Evolutionary conservation across 352 stramenopile species (phyloP).

Genomic region (Phytophthora sansomeana): DNA sequence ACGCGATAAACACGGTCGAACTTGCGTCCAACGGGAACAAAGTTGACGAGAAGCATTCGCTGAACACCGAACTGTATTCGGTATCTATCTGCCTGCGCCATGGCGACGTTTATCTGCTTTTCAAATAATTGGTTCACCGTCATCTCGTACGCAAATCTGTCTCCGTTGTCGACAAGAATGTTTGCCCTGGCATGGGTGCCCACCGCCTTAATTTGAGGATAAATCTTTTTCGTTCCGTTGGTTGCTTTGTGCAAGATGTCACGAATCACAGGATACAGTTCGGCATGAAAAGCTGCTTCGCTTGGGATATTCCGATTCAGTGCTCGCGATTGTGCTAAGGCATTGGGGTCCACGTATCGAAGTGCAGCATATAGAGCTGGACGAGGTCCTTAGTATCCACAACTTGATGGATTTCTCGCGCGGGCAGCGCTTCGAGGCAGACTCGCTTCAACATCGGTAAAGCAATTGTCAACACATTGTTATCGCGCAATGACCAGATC

Average conservation of each 20-base stretch:
- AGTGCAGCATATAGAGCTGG: conserved; percentile 1
- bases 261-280: background rate
- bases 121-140: background rate
- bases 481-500: background rate
- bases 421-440: background rate
- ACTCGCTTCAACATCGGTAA: conserved; percentile 11
- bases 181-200: background rate
- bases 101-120: conserved; percentile 5
- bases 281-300: conserved; percentile 8
- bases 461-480: background rate
- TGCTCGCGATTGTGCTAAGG: background rate
- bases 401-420: conserved; percentile 1
- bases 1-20: conserved; percentile 13
- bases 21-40: conserved; percentile 9
- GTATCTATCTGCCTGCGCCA: conserved; percentile 3
- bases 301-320: background rate
- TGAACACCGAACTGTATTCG: conserved; percentile 1
- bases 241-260: background rate
- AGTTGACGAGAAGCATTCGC: conserved; percentile 13
- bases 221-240: background rate
- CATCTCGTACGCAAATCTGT: no score
- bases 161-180: background rate
- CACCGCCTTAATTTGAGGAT: background rate
- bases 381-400: conserved; percentile 4
- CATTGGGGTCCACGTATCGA: background rate